phyloP scores from a whole-genome alignment of 768 basidiomycete species.

The Omphalotus guepiniiformis region DNA sequence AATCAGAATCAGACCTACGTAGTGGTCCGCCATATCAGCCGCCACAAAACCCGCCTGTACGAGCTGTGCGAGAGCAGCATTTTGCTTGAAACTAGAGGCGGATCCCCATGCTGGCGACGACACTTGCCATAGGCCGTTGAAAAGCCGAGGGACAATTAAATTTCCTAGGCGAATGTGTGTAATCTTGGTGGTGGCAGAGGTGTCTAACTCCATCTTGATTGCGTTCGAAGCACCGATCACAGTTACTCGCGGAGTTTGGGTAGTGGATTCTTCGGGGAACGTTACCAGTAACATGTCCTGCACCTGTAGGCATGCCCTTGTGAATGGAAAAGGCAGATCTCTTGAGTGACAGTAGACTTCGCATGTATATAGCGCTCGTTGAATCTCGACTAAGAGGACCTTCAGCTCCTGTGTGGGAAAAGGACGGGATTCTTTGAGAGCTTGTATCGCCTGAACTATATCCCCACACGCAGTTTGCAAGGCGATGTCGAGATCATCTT shows the following conservation, averaged over 20 bases:
- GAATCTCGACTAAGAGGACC: constrained; percentile 5
- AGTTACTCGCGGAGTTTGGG: neutral
- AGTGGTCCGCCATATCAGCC: constrained; percentile 16
- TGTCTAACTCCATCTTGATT: neutral
- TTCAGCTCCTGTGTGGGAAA: constrained; percentile 1
- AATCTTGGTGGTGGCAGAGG: neutral
- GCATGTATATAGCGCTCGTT: constrained; percentile 6
- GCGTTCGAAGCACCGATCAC: too few species aligned
- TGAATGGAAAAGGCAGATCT: constrained; percentile 10
- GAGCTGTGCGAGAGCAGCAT: constrained; percentile 3
- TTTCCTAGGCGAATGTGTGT: constrained; percentile 30
- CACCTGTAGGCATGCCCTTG: constrained; percentile 10
- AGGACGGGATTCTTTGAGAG: constrained; percentile 13
- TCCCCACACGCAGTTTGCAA: constrained; percentile 10
- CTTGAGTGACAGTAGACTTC: constrained; percentile 7
- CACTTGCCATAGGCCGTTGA: constrained; percentile 58
- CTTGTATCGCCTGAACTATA: constrained; percentile 15
- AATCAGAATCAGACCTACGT: constrained; percentile 6
- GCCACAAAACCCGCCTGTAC: constrained; percentile 12
- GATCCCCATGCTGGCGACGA: constrained; percentile 60
- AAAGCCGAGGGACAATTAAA: constrained; percentile 41
- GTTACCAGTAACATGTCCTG: constrained; percentile 7
- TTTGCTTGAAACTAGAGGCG: constrained; percentile 21
- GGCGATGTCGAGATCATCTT: neutral
- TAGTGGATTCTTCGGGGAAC: neutral